Evolutionary conservation across 192 early-diverging fungal species (phyloP), one percentile per base, ranked within the genome.

Genomic region (Backusella tarrabulga): DNA sequence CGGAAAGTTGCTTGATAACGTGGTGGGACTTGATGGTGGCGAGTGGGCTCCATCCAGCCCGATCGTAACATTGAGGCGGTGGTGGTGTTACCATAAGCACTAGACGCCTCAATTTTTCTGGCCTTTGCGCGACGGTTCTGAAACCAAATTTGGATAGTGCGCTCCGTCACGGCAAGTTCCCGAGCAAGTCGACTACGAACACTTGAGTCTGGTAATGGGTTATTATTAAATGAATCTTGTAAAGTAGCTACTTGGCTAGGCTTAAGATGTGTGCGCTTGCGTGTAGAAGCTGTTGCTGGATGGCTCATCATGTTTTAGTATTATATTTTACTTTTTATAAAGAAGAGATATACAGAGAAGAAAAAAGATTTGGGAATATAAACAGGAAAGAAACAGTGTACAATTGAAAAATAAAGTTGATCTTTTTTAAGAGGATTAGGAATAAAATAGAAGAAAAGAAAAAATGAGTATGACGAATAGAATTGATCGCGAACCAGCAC

Each of bases 71-170:
- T 63, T 63, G 56, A 63, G 67, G 67, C 35, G 29, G 29, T 60
- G 34, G 34, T 68, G 75, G 52, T 76, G 54, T 29, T 52, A 54
- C 14, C 52, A 46, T 50, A 44, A 32, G 29, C 69, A 66, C 56
- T 40, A 35, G 76, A 72, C 36, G 21, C 68, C 46, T 80, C 79
- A 72, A 87, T 86, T 63, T 88, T 87, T 82, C 94, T 92, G 29
- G 91, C 84, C 73, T 95, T 95, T 35, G 93, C 93, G 21, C 93
- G 83, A 66, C 91, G 81, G 83, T 95, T 95, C 79, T 95, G 93
- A 79, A 95, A 95, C 93, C 93, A 95, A 46, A 95, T 92, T 80
- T 95, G 93, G 66, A 95, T 90, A 86, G 77, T 86, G 29, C 93
- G 87, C 44, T 87, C 84, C 3, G 90, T 87, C 88, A 95, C 90